phyloP scores from a whole-genome alignment of 805 yeast genomes.

The Kodamaea jinghongensis region DNA sequence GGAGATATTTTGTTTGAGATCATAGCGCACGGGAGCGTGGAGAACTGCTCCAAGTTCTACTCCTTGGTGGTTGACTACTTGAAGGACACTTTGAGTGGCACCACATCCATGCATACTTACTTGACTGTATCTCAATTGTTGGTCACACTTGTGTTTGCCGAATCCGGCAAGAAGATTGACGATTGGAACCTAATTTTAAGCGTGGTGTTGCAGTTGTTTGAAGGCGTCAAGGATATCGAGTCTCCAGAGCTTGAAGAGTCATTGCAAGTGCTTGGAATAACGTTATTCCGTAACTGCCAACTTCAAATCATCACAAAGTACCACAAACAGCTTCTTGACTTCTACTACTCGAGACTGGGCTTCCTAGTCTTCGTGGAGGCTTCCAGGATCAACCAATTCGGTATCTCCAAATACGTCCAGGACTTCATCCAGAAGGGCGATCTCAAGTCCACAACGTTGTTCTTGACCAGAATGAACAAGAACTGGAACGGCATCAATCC shows the following conservation, averaged over 20 bases:
- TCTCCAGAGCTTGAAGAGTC: conserved; percentile 20
- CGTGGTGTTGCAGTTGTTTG: conserved; percentile 20
- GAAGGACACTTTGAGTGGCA: conserved; percentile 12
- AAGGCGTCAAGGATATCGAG: conserved; percentile 13
- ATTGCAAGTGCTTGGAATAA: conserved; percentile 45
- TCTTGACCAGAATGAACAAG: conserved; percentile 16
- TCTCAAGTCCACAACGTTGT: conserved; percentile 28
- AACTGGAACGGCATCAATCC: conserved; percentile 12
- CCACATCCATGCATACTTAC: conserved; percentile 4
- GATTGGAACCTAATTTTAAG: conserved; percentile 45
- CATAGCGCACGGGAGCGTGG: conserved; percentile 50
- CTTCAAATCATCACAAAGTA: conserved; percentile 44
- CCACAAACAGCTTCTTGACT: conserved; percentile 44
- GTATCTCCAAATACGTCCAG: conserved; percentile 43
- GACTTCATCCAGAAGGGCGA: conserved; percentile 40
- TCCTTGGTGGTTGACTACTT: conserved; percentile 23
- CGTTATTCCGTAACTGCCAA: conserved; percentile 56
- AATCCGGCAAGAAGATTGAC: conserved; percentile 62
- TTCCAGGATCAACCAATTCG: conserved; percentile 47
- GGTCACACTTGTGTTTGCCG: conserved; percentile 56
- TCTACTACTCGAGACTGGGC: conserved; percentile 25
- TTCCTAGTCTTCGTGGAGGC: conserved; percentile 50
- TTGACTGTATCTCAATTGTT: conserved; percentile 37
- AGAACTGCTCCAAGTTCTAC: conserved; percentile 48
- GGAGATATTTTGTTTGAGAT: conserved; percentile 58